A percentile compares a stretch with the other conserved stretches of the same genome.
phyloP scores from a whole-genome alignment of 2,329 filamentous ascomycete genomes.

The Rhexocercosporidium sp. region DNA sequence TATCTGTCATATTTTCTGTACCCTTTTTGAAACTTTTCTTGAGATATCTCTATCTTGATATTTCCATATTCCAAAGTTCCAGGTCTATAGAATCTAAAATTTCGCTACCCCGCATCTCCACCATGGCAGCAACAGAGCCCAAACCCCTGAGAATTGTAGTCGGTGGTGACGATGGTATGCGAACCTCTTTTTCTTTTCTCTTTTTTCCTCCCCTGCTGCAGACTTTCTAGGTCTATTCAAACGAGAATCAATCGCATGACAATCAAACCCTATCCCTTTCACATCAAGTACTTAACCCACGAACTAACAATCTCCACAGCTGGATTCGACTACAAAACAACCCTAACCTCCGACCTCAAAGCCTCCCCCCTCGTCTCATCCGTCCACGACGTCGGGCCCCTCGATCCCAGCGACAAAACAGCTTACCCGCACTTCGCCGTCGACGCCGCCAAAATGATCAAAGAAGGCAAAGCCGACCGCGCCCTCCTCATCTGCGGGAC shows the following conservation, averaged over 20 bases:
- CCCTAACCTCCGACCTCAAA: constrained; percentile 75
- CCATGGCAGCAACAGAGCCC: constrained; percentile 22
- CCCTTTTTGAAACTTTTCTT: not conserved
- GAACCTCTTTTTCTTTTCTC: not conserved
- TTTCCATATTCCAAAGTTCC: no score
- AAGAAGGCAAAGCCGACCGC: constrained; percentile 71
- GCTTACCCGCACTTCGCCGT: constrained; percentile 83
- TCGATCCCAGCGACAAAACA: constrained; percentile 71
- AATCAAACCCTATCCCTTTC: not conserved
- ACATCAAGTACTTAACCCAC: not conserved
- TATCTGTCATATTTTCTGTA: not conserved
- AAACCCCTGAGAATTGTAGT: constrained; percentile 60
- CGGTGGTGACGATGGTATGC: constrained; percentile 56
- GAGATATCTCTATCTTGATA: not conserved
- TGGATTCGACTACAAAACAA: constrained; percentile 78
- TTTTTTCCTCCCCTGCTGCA: not conserved
- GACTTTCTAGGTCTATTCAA: not conserved
- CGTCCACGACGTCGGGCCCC: constrained; percentile 70
- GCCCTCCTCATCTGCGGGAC: constrained; percentile 86
- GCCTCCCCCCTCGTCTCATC: constrained; percentile 68
- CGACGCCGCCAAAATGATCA: constrained; percentile 67
- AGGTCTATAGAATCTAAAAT: not conserved
- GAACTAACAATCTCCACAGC: constrained; percentile 24
- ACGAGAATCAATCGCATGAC: not conserved
- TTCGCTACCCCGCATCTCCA: constrained; percentile 26